Conservation (phyloP, 2,329 filamentous ascomycete species). For the Aspergillus niger region DNA sequence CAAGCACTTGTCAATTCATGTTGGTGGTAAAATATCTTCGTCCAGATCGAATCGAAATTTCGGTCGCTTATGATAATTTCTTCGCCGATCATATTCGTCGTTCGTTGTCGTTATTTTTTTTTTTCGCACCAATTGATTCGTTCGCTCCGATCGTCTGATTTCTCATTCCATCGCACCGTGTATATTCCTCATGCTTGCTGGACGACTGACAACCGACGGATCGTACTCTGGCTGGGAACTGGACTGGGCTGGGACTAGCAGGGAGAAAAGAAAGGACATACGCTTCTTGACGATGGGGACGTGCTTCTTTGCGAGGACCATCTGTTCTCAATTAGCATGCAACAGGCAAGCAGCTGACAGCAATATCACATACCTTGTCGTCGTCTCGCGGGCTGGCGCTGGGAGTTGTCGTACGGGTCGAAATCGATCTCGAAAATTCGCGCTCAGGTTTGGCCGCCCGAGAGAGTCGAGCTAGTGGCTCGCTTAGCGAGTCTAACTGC, state of each 20-base stretch:
- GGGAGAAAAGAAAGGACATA: constrained; percentile 58
- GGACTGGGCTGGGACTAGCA: not conserved
- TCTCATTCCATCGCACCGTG: not conserved
- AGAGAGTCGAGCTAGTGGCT: constrained; percentile 35
- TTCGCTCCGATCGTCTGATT: not conserved
- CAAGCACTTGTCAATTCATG: not conserved
- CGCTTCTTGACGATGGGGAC: constrained; percentile 99
- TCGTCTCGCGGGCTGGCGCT: constrained; percentile 47
- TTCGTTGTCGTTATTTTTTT: not conserved
- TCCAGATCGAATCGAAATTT: not conserved
- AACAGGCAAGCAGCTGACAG: constrained; percentile 2
- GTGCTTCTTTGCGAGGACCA: constrained; percentile 99
- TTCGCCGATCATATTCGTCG: not conserved
- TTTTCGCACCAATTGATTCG: not conserved
- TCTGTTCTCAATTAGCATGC: constrained; percentile 50
- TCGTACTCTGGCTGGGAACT: not conserved
- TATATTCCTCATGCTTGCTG: not conserved
- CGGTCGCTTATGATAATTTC: not conserved
- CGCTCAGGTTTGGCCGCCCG: constrained; percentile 38
- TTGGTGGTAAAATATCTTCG: not conserved
- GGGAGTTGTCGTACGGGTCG: constrained; percentile 46
- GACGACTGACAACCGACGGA: not conserved
- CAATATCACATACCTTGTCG: constrained; percentile 45
- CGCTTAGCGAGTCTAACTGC: constrained; percentile 32
- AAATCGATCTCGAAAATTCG: constrained; percentile 45